Evolutionary conservation across 2,329 filamentous ascomycete species (phyloP), one percentile per base, ranked within the genome.

Genomic region (Zopfia rhizophila): DNA sequence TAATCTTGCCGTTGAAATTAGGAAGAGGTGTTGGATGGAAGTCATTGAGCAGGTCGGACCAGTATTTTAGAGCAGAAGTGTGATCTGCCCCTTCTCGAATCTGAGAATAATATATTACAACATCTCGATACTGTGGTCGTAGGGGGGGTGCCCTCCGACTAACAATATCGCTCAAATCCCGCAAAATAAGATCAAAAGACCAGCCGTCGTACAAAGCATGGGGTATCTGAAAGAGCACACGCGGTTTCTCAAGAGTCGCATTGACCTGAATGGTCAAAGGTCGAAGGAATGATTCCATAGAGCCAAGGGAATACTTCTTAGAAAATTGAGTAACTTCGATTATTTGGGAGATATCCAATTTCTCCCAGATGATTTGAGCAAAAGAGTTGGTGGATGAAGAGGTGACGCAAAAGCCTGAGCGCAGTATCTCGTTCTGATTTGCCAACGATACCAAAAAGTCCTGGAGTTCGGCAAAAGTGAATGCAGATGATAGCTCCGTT

Each of bases 191-290:
- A 38, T 96, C 88, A 63, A 91, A 81, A 0, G 91, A 92, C 92
- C 92, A 97, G n/a, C 91, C 92, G 68, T 97, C 92, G 63, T 96
- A 97, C 1, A 95, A 68, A 1, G 90, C 85, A 70, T 97, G 92
- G 64, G 96, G 91, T 0, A 95, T 75, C 10, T 87, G 78, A 31
- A 90, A 67, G 3, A 74, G 56, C 22, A 35, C 53, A 44, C 4
- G 63, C 37, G 13, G 55, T 13, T 6, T 38, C 22, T 39, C 54
- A 36, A 10, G 57, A 10, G 22, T 38, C 12, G 49, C 37, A 17
- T 49, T 56, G 2, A 91, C 70, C 48, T 89, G 81, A n/a, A 91
- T 71, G 12, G 68, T 72, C 11, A 92, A 74, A 0, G 91, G 90
- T 21, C 75, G 74, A 2, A 89, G 72, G 11, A 82, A 57, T 24